Evolutionary conservation across 768 basidiomycete species (phyloP), one percentile per base, ranked within the genome.

Genomic region (Lactarius indigo): DNA sequence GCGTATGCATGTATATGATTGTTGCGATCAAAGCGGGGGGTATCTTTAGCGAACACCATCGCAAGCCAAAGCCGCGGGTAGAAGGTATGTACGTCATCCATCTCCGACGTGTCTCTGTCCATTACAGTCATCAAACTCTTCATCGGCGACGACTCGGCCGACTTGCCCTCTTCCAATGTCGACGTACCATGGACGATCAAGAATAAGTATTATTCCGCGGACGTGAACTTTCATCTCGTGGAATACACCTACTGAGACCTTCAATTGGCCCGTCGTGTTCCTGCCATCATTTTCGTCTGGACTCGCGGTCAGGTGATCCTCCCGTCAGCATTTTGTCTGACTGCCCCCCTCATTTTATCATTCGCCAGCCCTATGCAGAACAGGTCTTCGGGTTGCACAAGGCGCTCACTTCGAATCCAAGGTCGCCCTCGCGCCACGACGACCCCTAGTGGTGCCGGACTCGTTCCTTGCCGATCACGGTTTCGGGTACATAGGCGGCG

Each of bases 151-250:
- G 66, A 65, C 59, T n/a, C 55, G 50, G 62, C 54, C 54, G 57
- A 61, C 5, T 44, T 68, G 10, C 52, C 69, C 23, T 8, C 64
- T 12, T 57, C 59, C 13, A 63, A 64, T 17, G n/a, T 37, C 13
- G 47, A 50, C 28, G 76, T 90, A 37, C 87, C 88, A 12, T 93
- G 90, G 91, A 89, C 84, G 50, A 89, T 93, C 68, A 76, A 77
- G 60, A 93, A 93, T 79, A 88, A 85, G 74, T 94, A 94, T 76
- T 94, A 94, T 77, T 84, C 84, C 17, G 92, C 92, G 1, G 79
- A 83, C 65, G 88, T 94, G 8, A 85, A 87, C 68, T 92, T 94
- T 73, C 77, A 85, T 39, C 77, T 81, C 13, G 81, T 82, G 63
- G 77, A 81, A 20, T 74, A 85, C 61, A 76, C 79, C 35, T 79